These are phyloP conservation scores for Tolypocladium sp. DNA, from an alignment of 2,329 filamentous ascomycete species.

Conservation along the genomic window DNA sequence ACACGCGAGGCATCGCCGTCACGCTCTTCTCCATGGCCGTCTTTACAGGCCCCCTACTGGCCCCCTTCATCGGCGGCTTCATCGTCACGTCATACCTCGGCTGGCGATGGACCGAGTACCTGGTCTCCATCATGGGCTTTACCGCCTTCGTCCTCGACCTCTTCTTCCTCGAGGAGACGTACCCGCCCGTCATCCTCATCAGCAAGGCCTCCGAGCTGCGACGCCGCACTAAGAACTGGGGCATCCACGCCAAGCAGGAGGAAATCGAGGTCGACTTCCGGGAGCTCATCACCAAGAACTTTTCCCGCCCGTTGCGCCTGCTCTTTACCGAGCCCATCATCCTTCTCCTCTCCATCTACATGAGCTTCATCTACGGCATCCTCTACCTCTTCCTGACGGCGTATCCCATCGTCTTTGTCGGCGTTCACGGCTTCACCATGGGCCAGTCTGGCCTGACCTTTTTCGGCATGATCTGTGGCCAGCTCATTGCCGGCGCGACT, in stretches of 20 bases:
- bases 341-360: slow-evolving; percentile 58
- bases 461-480: slow-evolving; percentile 73
- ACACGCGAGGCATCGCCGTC: slow-evolving; percentile 42
- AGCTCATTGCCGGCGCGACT: slow-evolving; percentile 56
- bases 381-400: slow-evolving; percentile 82
- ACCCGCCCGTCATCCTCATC: slow-evolving; percentile 57
- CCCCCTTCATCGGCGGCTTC: slow-evolving; percentile 62
- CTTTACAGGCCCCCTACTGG: slow-evolving; percentile 58
- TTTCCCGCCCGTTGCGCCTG: slow-evolving; percentile 55
- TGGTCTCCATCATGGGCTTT: slow-evolving; percentile 54
- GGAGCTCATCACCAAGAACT: slow-evolving; percentile 58
- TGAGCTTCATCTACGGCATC: slow-evolving; percentile 67
- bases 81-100: slow-evolving; percentile 53
- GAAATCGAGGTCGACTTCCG: slow-evolving; percentile 59
- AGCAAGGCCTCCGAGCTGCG: slow-evolving; percentile 52
- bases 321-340: slow-evolving; percentile 64
- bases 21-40: slow-evolving; percentile 38
- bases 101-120: slow-evolving; percentile 67
- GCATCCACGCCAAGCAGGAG: slow-evolving; percentile 63
- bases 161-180: slow-evolving; percentile 59
- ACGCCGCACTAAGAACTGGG: slow-evolving; percentile 58
- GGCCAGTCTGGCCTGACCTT: slow-evolving; percentile 72
- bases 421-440: slow-evolving; percentile 58
- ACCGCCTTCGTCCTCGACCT: slow-evolving; percentile 49
- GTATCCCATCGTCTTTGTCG: slow-evolving; percentile 72